Conservation (phyloP, 139 green algal species). For the Auxenochlorella protothecoides region DNA sequence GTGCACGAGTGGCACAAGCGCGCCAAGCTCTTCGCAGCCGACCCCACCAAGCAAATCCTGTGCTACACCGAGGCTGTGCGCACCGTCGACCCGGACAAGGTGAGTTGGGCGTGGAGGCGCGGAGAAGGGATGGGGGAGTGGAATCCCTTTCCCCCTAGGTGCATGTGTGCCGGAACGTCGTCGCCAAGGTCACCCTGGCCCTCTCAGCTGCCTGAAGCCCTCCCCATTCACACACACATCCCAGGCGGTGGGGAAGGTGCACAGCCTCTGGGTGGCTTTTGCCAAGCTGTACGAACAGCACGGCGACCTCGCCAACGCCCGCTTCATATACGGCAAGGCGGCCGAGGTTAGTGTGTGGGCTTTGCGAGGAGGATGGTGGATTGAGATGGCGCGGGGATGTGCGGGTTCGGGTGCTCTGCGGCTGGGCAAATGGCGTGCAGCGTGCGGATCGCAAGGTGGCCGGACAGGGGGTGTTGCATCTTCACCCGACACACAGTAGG, state of each 20-base stretch:
- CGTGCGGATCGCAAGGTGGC: no score
- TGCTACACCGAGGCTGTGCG: slow-evolving; percentile 89
- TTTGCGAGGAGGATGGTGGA: no score
- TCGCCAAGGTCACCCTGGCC: no score
- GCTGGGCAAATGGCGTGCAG: no score
- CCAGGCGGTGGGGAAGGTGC: slow-evolving; percentile 61
- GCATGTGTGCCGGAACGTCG: not conserved
- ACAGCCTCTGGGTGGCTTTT: slow-evolving; percentile 85
- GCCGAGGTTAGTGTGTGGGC: slow-evolving; percentile 33
- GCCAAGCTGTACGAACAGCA: slow-evolving; percentile 96
- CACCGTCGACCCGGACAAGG: slow-evolving; percentile 76
- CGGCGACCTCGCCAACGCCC: slow-evolving; percentile 77
- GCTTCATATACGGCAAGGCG: slow-evolving; percentile 89
- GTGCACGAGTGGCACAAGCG: slow-evolving; percentile 93
- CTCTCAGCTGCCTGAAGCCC: no score
- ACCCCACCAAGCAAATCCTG: slow-evolving; percentile 80
- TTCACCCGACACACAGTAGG: not conserved
- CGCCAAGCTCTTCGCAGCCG: slow-evolving; percentile 81
- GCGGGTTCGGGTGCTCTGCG: not conserved
- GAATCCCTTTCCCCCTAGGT: not conserved
- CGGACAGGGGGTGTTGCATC: not conserved
- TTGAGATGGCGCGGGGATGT: not conserved
- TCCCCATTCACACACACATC: not conserved
- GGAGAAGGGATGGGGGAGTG: slow-evolving; percentile 1
- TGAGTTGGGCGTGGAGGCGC: not conserved